Evolutionary conservation across 331 rosid genomes (phyloP), one percentile per base, ranked within the genome.

Genomic region (Pyracantha coccinea): DNA sequence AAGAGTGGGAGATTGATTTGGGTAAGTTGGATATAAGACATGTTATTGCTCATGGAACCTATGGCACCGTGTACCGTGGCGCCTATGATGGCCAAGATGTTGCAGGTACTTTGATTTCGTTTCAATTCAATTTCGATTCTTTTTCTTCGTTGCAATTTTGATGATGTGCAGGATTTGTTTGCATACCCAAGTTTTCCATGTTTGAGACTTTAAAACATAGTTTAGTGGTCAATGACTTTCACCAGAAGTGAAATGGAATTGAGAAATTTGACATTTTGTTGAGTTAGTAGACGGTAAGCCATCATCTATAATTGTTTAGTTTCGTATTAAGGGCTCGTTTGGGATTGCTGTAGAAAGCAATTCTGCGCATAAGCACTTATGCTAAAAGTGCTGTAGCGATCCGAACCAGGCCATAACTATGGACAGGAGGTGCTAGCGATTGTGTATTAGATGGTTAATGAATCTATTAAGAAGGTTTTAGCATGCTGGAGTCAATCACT

Each of bases 1-100:
- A 84, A 72, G 89, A 78, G 62, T 84, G 93, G 93, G 86, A 84
- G 72, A 84, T 89, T 69, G 89, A 89, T 64, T 65, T 79, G 81
- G 68, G 81, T 15, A 83, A 84, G 55, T 47, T 89, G 74, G 85
- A 84, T 54, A 75, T 89, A 59, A 76, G 75, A 77, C 47, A 65
- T 72, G 79, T 77, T 31, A 72, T 86, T 45, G 93, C 85, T 82
- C 81, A 82, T 38, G 90, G 90, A 20, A 75, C 88, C 54, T 86
- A 80, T 31, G 89, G 89, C 21, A 80, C 81, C 20, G 82, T 89
- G 29, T 89, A 89, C 82, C 66, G 79, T 13, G 89, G 90, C 7
- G 35, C 66, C 53, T 86, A 89, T 75, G 90, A 82, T 28, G 86
- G 83, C 66, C 85, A 86, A 68, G 86, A 86, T 65, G 89, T 83